phyloP scores from a whole-genome alignment of 805 yeast genomes.

The Schizosaccharomyces cryophilus region DNA sequence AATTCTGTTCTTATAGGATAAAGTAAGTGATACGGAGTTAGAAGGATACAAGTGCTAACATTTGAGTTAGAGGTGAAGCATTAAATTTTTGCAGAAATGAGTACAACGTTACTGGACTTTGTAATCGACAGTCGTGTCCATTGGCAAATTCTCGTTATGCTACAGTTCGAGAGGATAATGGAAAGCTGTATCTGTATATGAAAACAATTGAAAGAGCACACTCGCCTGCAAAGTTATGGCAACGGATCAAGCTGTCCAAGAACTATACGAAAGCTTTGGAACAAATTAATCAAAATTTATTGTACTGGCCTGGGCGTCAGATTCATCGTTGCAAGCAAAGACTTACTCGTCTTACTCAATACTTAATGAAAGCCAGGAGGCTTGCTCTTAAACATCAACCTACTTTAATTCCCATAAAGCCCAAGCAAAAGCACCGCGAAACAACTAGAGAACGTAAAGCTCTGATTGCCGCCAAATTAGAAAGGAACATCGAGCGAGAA shows the following conservation, averaged over 20 bases:
- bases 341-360: conserved; percentile 80
- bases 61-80: conserved; percentile 61
- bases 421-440: conserved; percentile 87
- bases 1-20: conserved; percentile 83
- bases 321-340: conserved; percentile 91
- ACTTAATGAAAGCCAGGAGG: conserved; percentile 83
- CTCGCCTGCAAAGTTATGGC: conserved; percentile 86
- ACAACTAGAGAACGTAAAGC: conserved; percentile 90
- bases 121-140: conserved; percentile 86
- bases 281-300: conserved; percentile 67
- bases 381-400: conserved; percentile 56
- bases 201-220: conserved; percentile 96
- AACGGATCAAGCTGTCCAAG: conserved; percentile 69
- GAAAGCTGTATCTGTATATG: conserved; percentile 66
- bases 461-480: conserved; percentile 84
- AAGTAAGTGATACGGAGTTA: conserved; percentile 15
- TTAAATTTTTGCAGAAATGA: conserved; percentile 67
- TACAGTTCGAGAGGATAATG: conserved; percentile 59
- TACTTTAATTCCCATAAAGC: conserved; percentile 75
- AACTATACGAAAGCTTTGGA: conserved; percentile 69
- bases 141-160: conserved; percentile 83
- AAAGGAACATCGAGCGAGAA: conserved; percentile 87
- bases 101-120: conserved; percentile 76
- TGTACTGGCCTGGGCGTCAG: conserved; percentile 81
- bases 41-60: neutral